Percentiles rank a stretch among this genome's conserved stretches.
These are phyloP conservation scores for Phellinidium pouzarii DNA, from an alignment of 1,284 basidiomycete genomes.

Conservation along the genomic window DNA sequence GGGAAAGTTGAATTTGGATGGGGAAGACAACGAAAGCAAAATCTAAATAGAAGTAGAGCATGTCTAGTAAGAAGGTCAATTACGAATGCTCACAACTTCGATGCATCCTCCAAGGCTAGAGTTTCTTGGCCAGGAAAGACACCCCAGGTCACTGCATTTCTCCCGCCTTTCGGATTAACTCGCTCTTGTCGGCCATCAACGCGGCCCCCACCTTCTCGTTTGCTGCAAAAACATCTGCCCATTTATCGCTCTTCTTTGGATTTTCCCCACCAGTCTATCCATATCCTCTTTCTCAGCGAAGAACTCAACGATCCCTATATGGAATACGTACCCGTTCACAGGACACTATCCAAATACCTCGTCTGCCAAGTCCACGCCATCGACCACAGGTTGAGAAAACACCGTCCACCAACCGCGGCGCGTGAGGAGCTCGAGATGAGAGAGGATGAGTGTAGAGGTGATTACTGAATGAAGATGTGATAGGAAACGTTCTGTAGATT, in stretches of 20 bases:
- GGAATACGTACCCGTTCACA: slow-evolving; percentile 86
- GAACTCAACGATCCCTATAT: slow-evolving; percentile 97
- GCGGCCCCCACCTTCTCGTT: slow-evolving; percentile 60
- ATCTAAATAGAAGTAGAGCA: too few relatives aligned
- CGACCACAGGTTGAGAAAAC: slow-evolving; percentile 91
- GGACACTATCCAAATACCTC: slow-evolving; percentile 91
- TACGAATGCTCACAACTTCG: slow-evolving; percentile 85
- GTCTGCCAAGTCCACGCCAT: slow-evolving; percentile 72
- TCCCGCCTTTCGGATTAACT: slow-evolving; percentile 69
- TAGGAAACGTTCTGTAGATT: slow-evolving; percentile 74
- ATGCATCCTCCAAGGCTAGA: slow-evolving; percentile 82
- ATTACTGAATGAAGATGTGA: slow-evolving; percentile 69
- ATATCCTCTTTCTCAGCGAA: slow-evolving; percentile 72
- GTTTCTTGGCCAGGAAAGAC: slow-evolving; percentile 97
- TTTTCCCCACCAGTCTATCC: slow-evolving; percentile 51
- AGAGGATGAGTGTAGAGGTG: slow-evolving; percentile 74
- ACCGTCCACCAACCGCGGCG: slow-evolving; percentile 87
- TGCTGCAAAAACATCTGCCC: slow-evolving; percentile 83
- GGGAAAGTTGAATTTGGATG: slow-evolving; percentile 36
- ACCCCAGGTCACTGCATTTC: slow-evolving; percentile 98
- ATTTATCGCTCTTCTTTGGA: slow-evolving; percentile 52
- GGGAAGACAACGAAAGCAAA: slow-evolving; percentile 26
- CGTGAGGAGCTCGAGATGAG: slow-evolving; percentile 75
- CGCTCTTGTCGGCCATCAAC: slow-evolving; percentile 46
- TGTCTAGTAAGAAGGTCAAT: slow-evolving; percentile 33